Conservation (phyloP, 352 stramenopile species). For the Phytophthora hybrid region DNA sequence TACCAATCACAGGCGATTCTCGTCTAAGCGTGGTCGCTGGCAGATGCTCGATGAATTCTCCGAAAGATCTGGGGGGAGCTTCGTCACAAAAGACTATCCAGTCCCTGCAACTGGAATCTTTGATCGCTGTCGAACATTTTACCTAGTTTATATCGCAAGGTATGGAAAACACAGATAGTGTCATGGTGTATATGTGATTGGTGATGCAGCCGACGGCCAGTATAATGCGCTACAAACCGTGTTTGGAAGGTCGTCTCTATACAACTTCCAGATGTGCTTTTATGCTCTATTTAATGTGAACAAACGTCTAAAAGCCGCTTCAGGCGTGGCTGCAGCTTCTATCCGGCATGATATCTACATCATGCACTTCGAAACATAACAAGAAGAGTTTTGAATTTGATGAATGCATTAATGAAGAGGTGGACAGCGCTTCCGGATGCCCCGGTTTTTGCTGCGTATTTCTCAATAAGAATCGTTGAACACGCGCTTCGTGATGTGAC, state of each 20-base stretch:
- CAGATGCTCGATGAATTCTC: too few species aligned
- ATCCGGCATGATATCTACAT: not conserved
- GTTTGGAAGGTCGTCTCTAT: not conserved
- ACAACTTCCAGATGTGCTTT: not conserved
- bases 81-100: too few species aligned
- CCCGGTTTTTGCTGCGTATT: not conserved
- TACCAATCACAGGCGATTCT: too few species aligned
- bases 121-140: too few species aligned
- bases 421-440: not conserved
- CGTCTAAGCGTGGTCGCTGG: too few species aligned
- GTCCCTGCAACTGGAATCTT: not conserved
- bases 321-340: not conserved
- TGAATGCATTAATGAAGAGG: not conserved
- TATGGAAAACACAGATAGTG: too few species aligned
- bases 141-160: too few species aligned
- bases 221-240: not conserved
- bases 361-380: not conserved
- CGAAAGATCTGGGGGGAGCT: too few species aligned
- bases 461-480: not conserved
- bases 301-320: not conserved
- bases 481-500: not conserved
- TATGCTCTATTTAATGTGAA: not conserved
- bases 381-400: not conserved
- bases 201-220: not conserved
- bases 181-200: too few species aligned